Evolutionary conservation across 176 grass and related monocot genomes (phyloP).

Genomic region (Avena insularis): DNA sequence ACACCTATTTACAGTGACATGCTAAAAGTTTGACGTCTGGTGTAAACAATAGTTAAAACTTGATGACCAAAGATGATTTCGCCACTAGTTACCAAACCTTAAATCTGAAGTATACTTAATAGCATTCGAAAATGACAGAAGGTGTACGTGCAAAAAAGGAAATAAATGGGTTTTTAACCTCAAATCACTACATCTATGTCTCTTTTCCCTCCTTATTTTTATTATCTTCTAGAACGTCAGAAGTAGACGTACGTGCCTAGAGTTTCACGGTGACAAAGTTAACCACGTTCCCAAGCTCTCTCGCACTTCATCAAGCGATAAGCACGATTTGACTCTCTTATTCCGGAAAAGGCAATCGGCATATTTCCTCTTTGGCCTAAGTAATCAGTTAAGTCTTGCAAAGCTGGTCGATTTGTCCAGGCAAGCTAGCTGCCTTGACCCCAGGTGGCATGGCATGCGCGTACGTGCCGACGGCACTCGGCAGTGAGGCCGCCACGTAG

Average conservation of each 20-base stretch:
- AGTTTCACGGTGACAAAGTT: neutral
- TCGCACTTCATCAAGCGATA: neutral
- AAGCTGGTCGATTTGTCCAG: conserved; percentile 42
- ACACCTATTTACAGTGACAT: conserved; percentile 1
- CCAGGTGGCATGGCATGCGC: no score
- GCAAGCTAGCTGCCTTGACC: neutral
- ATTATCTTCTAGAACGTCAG: neutral
- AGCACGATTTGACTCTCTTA: neutral
- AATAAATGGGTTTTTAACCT: neutral
- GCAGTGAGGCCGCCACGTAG: no score
- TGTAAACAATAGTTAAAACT: neutral
- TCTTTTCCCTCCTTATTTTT: neutral
- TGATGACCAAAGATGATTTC: neutral
- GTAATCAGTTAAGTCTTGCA: neutral
- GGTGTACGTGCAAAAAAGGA: no score
- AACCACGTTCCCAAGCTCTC: neutral
- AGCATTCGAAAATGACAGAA: neutral
- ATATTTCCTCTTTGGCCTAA: neutral
- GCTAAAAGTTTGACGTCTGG: neutral
- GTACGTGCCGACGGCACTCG: neutral
- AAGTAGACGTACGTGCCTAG: neutral
- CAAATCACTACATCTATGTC: neutral
- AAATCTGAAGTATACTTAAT: neutral
- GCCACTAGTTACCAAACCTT: neutral
- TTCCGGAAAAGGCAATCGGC: neutral